Base-by-base conservation (phyloP, 176 grass and related monocot species). In the Dendrocalamus sinicus region DNA sequence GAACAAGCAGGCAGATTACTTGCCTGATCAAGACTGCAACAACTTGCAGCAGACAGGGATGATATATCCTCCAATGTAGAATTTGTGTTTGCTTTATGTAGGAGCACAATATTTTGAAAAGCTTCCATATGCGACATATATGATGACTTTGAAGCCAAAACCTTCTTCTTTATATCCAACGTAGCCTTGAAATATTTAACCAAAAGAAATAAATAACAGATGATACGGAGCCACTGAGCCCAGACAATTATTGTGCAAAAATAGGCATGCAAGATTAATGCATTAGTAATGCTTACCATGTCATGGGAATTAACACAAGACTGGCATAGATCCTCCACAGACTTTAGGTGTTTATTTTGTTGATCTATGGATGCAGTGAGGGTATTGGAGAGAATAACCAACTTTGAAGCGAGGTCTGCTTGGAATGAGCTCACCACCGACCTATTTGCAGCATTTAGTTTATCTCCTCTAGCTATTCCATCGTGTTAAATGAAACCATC, bases 281-380 rank as follows among this genome's bases (percentile, higher is more conserved):
- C 3, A 47, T 39, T 19, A 41, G 20, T 76, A 48, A 73, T 84
- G 63, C 9, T 3, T 98, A 99, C 96, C 96, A 77, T 92, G 28
- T 99, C 96, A 75, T 94, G 92, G 61, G 93, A 99, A 77, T 94
- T 88, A 79, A 99, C 91, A 67, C 91, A 96, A 80, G 92, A 96
- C 40, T 92, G 81, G 43, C 96, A 99, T 39, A 99, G 81, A 26
- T 86, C 71, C 74, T 99, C 92, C 81, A 99, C 89, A 40, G 92
- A 88, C 39, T 83, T 87, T 44, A 99, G 92, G 84, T 99, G 88
- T 71, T 85, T 85, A 74, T 88, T 96, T 91, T 99, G 96, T 86
- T 90, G 86, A 23, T 88, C 82, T 71, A 96, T 73, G 8, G 96
- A 99, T 77, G 89, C 45, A 66, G 69, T 75, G 35, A 99, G 89